These are phyloP conservation scores for Amoeboaphelidium protococcarum DNA, from an alignment of 371 early-diverging fungal species.

Conservation along the genomic window DNA sequence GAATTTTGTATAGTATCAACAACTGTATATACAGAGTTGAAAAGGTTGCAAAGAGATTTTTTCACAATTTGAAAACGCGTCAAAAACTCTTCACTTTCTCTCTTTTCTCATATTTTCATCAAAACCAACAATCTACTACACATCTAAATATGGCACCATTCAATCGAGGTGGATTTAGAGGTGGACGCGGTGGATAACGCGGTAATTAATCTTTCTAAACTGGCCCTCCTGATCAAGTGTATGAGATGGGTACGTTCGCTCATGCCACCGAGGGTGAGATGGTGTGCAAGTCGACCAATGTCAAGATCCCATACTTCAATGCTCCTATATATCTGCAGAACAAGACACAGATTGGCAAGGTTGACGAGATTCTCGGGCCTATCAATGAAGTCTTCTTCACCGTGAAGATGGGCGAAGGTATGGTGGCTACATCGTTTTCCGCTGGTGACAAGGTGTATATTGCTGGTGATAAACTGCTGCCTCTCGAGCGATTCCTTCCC, in stretches of 20 bases:
- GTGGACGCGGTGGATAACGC: conserved; percentile 9
- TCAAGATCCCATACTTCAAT: conserved; percentile 95
- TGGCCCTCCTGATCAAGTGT: not conserved
- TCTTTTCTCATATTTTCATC: too few relatives aligned
- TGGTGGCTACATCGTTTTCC: conserved; percentile 75
- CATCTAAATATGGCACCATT: too few relatives aligned
- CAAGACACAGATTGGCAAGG: conserved; percentile 94
- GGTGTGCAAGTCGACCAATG: conserved; percentile 73
- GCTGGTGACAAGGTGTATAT: conserved; percentile 67
- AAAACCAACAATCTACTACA: too few relatives aligned
- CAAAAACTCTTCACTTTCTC: too few relatives aligned
- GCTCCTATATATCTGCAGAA: conserved; percentile 89
- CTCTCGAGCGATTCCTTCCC: conserved; percentile 85
- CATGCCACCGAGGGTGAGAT: conserved; percentile 92
- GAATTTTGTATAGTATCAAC: too few relatives aligned
- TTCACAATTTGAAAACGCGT: too few relatives aligned
- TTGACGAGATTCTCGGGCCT: conserved; percentile 98
- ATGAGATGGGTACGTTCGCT: conserved; percentile 69
- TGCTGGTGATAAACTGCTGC: conserved; percentile 72
- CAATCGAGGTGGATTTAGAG: conserved; percentile 16
- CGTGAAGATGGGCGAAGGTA: conserved; percentile 78
- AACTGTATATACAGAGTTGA: too few relatives aligned
- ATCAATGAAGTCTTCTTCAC: conserved; percentile 90
- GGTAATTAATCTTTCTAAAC: not conserved
- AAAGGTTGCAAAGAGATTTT: too few relatives aligned